Percentiles rank a stretch among this genome's conserved stretches.
Conservation (phyloP, 805 yeast genomes). For the Metschnikowia continentalis region DNA sequence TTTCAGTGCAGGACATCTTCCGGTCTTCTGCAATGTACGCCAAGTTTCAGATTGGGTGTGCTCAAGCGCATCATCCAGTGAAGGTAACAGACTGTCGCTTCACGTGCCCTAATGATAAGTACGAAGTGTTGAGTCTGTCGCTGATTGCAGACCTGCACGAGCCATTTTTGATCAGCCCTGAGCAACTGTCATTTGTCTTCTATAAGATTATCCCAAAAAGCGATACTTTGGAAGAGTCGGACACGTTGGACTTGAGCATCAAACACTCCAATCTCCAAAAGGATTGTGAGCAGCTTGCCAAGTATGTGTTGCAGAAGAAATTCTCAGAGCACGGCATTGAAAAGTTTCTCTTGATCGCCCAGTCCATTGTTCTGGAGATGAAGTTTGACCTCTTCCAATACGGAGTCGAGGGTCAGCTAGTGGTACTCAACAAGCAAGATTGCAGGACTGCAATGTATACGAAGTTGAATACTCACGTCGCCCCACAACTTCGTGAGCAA, state of each 20-base stretch:
- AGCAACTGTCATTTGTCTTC: constrained; percentile 65
- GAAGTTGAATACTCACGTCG: constrained; percentile 1
- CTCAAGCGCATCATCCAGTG: constrained; percentile 48
- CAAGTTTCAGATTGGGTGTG: constrained; percentile 65
- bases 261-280: constrained; percentile 43
- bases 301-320: background rate
- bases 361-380: constrained; percentile 16
- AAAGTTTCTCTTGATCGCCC: constrained; percentile 20
- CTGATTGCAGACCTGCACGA: constrained; percentile 16
- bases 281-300: constrained; percentile 36
- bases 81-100: constrained; percentile 46
- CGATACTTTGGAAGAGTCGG: constrained; percentile 22
- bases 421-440: constrained; percentile 19
- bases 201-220: constrained; percentile 43
- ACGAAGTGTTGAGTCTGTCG: constrained; percentile 19
- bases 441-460: constrained; percentile 11
- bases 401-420: constrained; percentile 21
- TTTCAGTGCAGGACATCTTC: constrained; percentile 78
- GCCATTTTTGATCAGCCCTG: constrained; percentile 54
- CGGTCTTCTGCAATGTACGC: constrained; percentile 53
- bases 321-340: constrained; percentile 9
- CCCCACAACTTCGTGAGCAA: constrained; percentile 8
- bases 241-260: constrained; percentile 40
- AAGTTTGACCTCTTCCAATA: constrained; percentile 30
- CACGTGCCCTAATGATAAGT: constrained; percentile 24